Evolutionary conservation across 2,329 filamentous ascomycete genomes (phyloP), one percentile per base, ranked within the genome.

Genomic region (Saccharata proteae): DNA sequence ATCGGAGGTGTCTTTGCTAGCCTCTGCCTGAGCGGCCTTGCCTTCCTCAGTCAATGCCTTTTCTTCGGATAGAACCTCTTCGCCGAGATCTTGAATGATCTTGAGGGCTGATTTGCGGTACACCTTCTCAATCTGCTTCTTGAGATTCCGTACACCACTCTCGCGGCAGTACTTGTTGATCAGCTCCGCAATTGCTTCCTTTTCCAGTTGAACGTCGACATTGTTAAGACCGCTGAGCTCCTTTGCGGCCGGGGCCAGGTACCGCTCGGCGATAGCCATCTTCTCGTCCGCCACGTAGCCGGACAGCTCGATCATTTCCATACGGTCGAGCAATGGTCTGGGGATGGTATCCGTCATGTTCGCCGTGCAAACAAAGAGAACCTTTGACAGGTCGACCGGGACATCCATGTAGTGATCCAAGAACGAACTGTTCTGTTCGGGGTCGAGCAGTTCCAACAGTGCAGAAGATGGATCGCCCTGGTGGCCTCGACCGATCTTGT

Each of bases 341-440:
- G 90, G 90, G 39, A 98, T 98, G 0, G 90, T 98, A 48, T 98
- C 90, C 0, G 86, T 93, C 79, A 96, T 92, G 57, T 98, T 98
- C 37, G 90, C 90, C 10, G 90, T 98, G 67, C 90, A 98, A 24
- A 98, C 90, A 52, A 98, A 98, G 14, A 98, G 69, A 3, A 98
- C 90, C 62, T 96, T 96, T 30, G 86, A 94, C 30, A 98, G 67
- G 52, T 98, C 90, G 5, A 98, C 88, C 0, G 90, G 90, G 1
- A 98, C 85, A 54, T 98, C 90, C 72, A 98, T 84, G 61, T 98
- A 98, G 57, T 98, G 90, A 46, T 98, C 90, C 40, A 98, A 59
- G 71, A 98, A 98, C 15, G 86, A 94, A 51, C 68, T 85, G 62
- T 98, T 98, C 54, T 98, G 90, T 57, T 98, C 90, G 0, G 90